phyloP scores from a whole-genome alignment of 2,329 filamentous ascomycete genomes.

The Ophiostoma himal-ulmi region DNA sequence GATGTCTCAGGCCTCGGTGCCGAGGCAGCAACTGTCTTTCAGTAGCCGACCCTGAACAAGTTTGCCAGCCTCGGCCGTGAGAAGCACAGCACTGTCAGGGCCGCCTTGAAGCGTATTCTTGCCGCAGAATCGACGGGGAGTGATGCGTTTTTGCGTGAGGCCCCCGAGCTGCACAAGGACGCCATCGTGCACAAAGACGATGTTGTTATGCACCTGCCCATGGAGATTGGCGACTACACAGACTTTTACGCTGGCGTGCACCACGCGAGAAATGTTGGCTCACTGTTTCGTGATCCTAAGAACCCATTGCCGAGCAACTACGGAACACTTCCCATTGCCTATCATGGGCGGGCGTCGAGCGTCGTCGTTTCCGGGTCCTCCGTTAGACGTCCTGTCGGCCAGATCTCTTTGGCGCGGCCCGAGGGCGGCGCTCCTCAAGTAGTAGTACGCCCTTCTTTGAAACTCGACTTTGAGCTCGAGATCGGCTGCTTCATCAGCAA shows the following conservation, averaged over 20 bases:
- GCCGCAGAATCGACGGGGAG: too few relatives aligned
- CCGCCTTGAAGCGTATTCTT: not conserved
- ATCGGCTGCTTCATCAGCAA: constrained; percentile 68
- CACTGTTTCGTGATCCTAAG: constrained; percentile 46
- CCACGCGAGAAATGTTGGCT: constrained; percentile 15
- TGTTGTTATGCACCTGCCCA: constrained; percentile 18
- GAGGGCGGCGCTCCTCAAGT: not conserved
- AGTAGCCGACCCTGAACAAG: constrained; percentile 12
- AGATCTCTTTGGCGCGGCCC: constrained; percentile 48
- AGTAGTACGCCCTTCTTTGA: constrained; percentile 31
- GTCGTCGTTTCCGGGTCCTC: constrained; percentile 69
- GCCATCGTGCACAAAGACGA: not conserved
- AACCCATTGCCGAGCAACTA: constrained; percentile 78
- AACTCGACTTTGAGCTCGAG: constrained; percentile 75
- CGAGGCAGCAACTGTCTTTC: not conserved
- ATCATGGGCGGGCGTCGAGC: constrained; percentile 72
- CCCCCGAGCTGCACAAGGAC: not conserved
- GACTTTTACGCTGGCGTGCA: constrained; percentile 21
- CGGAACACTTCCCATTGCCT: constrained; percentile 72
- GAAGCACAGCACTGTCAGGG: constrained; percentile 2
- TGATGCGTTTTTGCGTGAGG: constrained; percentile 6
- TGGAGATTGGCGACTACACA: constrained; percentile 22
- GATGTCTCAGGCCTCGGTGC: not conserved
- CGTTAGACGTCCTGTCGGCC: constrained; percentile 67
- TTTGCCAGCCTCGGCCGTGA: constrained; percentile 17